Evolutionary conservation across 2,329 filamentous ascomycete species (phyloP).

Genomic region (Paecilomyces sp.): DNA sequence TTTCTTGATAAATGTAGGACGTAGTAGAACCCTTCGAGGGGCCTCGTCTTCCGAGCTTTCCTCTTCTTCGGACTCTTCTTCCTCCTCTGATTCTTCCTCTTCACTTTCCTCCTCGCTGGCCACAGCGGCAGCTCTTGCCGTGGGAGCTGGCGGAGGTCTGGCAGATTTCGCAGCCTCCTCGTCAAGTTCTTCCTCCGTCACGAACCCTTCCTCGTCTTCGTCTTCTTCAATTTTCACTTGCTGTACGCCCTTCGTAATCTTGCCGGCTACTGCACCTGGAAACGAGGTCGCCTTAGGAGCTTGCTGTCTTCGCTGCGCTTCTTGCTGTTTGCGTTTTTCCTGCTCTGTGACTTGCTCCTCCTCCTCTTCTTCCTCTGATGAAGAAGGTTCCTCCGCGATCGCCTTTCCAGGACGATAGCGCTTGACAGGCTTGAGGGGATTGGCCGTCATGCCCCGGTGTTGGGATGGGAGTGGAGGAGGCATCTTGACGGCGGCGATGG

Average conservation of each 20-base stretch:
- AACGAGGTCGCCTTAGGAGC: constrained; percentile 37
- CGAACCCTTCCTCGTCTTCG: constrained; percentile 52
- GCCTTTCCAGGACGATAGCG: constrained; percentile 84
- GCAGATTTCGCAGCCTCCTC: constrained; percentile 16
- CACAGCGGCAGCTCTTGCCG: constrained; percentile 11
- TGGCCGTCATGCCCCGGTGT: constrained; percentile 75
- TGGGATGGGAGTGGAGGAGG: constrained; percentile 37
- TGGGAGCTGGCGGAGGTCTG: constrained; percentile 10
- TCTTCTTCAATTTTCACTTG: constrained; percentile 33
- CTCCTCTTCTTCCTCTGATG: constrained; percentile 45
- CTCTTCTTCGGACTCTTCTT: constrained; percentile 49
- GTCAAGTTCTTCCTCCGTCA: constrained; percentile 48
- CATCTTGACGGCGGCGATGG: constrained; percentile 19
- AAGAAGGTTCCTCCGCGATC: constrained; percentile 40
- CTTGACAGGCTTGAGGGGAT: constrained; percentile 64
- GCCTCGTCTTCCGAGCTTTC: constrained; percentile 52
- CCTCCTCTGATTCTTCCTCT: constrained; percentile 50
- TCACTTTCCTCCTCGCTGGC: constrained; percentile 35
- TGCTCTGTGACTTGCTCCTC: constrained; percentile 53
- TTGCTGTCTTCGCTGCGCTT: constrained; percentile 30
- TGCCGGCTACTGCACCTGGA: constrained; percentile 22
- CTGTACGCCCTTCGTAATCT: constrained; percentile 23
- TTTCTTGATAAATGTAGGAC: constrained; percentile 63
- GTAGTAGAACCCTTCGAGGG: constrained; percentile 49
- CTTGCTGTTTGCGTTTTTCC: constrained; percentile 27